Conservation (phyloP, 1,284 basidiomycete species). For the Hymenochaete sp. region DNA sequence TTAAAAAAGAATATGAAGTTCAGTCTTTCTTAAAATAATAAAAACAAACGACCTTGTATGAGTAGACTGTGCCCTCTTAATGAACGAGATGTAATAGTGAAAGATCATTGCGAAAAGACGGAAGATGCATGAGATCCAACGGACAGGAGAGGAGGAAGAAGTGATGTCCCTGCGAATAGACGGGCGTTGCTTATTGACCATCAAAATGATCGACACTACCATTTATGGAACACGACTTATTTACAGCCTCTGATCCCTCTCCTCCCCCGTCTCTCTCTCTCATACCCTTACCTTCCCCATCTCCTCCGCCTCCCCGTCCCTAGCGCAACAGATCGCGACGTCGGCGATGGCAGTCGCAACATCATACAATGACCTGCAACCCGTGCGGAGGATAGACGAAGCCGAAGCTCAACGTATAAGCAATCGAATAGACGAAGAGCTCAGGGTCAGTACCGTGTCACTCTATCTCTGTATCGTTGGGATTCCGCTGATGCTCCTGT, state of each 20-base stretch:
- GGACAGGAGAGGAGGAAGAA: slow-evolving; percentile 2
- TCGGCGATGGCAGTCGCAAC: slow-evolving; percentile 15
- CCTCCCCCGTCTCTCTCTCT: not conserved
- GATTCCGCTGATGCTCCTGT: not conserved
- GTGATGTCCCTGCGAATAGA: slow-evolving; percentile 14
- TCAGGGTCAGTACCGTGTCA: slow-evolving; percentile 39
- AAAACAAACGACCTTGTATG: no score
- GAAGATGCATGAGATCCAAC: no score
- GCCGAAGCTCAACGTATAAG: slow-evolving; percentile 46
- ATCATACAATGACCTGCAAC: slow-evolving; percentile 17
- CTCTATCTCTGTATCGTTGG: not conserved
- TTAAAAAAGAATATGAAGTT: no score
- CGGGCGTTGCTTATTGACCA: not conserved
- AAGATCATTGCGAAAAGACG: no score
- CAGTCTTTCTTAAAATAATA: no score
- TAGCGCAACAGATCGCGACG: no score
- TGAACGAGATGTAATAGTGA: no score
- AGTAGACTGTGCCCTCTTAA: no score
- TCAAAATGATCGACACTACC: slow-evolving; percentile 13
- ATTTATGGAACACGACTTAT: slow-evolving; percentile 2
- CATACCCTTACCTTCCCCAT: not conserved
- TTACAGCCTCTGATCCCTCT: not conserved
- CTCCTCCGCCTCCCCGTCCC: slow-evolving; percentile 6
- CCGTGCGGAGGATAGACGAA: slow-evolving; percentile 27
- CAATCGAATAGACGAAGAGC: slow-evolving; percentile 61